Evolutionary conservation across 2,329 filamentous ascomycete genomes (phyloP), one percentile per base, ranked within the genome.

Genomic region (Fusarium annulatum): DNA sequence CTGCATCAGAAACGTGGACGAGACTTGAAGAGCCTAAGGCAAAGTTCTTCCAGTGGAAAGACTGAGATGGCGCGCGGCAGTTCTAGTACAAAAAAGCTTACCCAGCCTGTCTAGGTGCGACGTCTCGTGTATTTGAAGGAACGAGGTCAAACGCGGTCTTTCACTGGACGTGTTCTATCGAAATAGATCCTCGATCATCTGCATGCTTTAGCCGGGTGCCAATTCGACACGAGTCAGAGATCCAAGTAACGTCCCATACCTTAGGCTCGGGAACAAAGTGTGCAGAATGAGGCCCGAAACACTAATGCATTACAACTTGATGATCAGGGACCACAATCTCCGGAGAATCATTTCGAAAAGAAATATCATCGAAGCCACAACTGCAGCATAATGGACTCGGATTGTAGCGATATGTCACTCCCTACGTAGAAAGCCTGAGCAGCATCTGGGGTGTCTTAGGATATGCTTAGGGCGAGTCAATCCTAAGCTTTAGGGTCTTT

Each of bases 241-340:
- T 38, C 30, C 15, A 34, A 43, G 21, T 34, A 36, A 33, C 11
- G 23, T 28, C 23, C 21, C 36, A 52, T 34, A 19, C 42, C 43
- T 46, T 36, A 16, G 36, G 19, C 26, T 28, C 23, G 38, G 19
- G 14, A 53, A 18, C 43, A 60, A 21, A 21, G 15, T 23, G 16
- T 49, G 14, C 49, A 46, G n/a, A 28, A 56, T 67, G 62, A 61
- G 62, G 62, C 62, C 41, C 34, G 62, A 61, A 67, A 60, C 34
- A 33, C 46, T 33, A 61, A 61, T 61, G 64, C 64, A 61, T 33
- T 46, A 3, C 39, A 15, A 39, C 43, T 46, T 26, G 42, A 28
- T 19, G 43, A 67, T 62, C 49, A 39, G 61, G 55, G 43, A 57
- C 49, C 55, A 41, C 45, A 15, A 28, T 23, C 21, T 30, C 15